Evolutionary conservation across 2,329 filamentous ascomycete genomes (phyloP).

Genomic region (Trematosphaeria pertusa): DNA sequence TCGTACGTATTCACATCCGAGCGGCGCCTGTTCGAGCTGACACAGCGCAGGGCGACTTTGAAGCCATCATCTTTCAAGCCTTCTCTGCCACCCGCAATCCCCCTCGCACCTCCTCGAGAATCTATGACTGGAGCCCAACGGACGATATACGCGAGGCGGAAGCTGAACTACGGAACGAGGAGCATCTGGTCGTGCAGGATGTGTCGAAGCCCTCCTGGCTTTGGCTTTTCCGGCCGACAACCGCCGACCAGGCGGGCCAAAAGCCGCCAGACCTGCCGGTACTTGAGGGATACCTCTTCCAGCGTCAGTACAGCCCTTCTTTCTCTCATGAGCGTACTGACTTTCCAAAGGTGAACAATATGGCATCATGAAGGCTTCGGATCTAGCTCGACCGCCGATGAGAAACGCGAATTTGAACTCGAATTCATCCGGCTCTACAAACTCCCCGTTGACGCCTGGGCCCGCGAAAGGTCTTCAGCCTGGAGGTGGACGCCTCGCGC

Average conservation of each 20-base stretch:
- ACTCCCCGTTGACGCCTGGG: slow-evolving; percentile 26
- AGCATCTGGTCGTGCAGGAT: slow-evolving; percentile 42
- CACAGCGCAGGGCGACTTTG: slow-evolving; percentile 41
- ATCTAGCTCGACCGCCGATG: slow-evolving; percentile 40
- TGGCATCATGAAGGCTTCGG: slow-evolving; percentile 42
- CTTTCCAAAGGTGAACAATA: slow-evolving; percentile 36
- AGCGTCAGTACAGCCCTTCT: slow-evolving; percentile 29
- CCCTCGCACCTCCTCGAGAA: slow-evolving; percentile 16
- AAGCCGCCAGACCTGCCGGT: slow-evolving; percentile 29
- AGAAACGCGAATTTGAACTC: slow-evolving; percentile 29
- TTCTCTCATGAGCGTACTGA: slow-evolving; percentile 23
- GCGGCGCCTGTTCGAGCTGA: slow-evolving; percentile 19
- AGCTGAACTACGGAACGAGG: slow-evolving; percentile 33
- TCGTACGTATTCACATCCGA: slow-evolving; percentile 28
- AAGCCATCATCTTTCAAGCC: slow-evolving; percentile 46
- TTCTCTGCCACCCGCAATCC: slow-evolving; percentile 38
- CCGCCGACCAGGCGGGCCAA: slow-evolving; percentile 30
- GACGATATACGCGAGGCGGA: slow-evolving; percentile 42
- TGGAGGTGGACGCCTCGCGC: slow-evolving; percentile 24
- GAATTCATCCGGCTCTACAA: slow-evolving; percentile 20
- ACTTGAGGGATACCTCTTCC: slow-evolving; percentile 38
- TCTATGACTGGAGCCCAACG: slow-evolving; percentile 23
- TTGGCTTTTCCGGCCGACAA: slow-evolving; percentile 42
- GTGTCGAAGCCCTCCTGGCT: slow-evolving; percentile 38
- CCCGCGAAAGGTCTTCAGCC: slow-evolving; percentile 28